These are phyloP conservation scores for Penicillium vulpinum DNA, from an alignment of 2,329 filamentous ascomycete species.

Conservation along the genomic window DNA sequence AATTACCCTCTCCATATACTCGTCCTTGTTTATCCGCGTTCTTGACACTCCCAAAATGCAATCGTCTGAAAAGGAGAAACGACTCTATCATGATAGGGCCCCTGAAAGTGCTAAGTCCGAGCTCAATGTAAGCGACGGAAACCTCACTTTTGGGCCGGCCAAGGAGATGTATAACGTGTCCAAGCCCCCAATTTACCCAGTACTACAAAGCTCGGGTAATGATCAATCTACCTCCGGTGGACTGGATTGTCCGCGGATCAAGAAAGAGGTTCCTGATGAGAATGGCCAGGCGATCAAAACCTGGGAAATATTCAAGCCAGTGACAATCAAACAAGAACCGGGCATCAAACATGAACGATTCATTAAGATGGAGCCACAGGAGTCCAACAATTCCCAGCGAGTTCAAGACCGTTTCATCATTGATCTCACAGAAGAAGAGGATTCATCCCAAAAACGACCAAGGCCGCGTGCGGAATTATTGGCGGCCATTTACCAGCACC, in stretches of 20 bases:
- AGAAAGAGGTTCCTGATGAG: neutral
- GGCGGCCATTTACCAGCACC: neutral
- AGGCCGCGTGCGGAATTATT: neutral
- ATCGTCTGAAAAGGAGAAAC: too few relatives aligned
- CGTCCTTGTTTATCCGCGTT: neutral
- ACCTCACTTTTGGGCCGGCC: neutral
- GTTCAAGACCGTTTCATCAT: neutral
- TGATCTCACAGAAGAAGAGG: neutral
- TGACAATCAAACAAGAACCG: neutral
- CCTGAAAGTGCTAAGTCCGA: neutral
- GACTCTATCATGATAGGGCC: neutral
- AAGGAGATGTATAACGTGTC: neutral
- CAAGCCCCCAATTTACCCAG: too few relatives aligned
- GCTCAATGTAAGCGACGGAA: neutral
- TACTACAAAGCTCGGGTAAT: neutral
- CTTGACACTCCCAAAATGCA: neutral
- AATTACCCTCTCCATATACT: neutral
- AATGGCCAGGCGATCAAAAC: neutral
- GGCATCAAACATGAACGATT: neutral
- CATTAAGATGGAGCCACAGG: neutral
- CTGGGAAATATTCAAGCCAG: neutral
- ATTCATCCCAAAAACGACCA: neutral
- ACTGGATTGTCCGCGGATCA: neutral
- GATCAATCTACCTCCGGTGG: neutral
- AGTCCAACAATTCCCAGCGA: neutral